phyloP scores from a whole-genome alignment of 352 stramenopile species.

The Pythium sp. region DNA sequence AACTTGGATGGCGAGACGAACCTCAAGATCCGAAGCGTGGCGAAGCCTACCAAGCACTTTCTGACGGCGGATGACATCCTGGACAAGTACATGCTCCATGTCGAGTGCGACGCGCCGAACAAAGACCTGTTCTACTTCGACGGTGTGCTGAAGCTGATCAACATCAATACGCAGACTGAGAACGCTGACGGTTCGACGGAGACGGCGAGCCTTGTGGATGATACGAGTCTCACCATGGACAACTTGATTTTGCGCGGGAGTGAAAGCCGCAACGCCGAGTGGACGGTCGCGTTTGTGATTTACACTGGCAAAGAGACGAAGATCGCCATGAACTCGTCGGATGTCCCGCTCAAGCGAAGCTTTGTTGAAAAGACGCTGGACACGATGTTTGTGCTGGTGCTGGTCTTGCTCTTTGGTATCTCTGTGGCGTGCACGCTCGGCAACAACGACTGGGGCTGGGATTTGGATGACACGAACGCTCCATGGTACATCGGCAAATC shows the following conservation, averaged over 20 bases:
- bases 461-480: conserved; percentile 39
- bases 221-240: conserved; percentile 80
- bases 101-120: conserved; percentile 79
- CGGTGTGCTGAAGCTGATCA: conserved; percentile 48
- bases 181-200: conserved; percentile 19
- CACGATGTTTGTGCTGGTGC: conserved; percentile 85
- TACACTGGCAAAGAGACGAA: conserved; percentile 86
- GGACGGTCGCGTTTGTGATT: conserved; percentile 81
- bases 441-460: conserved; percentile 84
- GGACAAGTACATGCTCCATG: conserved; percentile 57
- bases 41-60: conserved; percentile 76
- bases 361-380: conserved; percentile 87
- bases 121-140: conserved; percentile 89
- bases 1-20: conserved; percentile 89
- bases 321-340: conserved; percentile 81
- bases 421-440: conserved; percentile 78
- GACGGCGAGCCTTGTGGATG: conserved; percentile 11
- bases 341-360: conserved; percentile 80
- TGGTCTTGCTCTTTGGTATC: conserved; percentile 86
- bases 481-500: conserved; percentile 69
- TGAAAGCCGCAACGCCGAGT: conserved; percentile 83
- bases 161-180: conserved; percentile 21
- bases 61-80: conserved; percentile 70
- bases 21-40: conserved; percentile 82
- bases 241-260: conserved; percentile 85